phyloP scores from a whole-genome alignment of 2,329 filamentous ascomycete genomes.

The Ascochyta viciae-villosae region DNA sequence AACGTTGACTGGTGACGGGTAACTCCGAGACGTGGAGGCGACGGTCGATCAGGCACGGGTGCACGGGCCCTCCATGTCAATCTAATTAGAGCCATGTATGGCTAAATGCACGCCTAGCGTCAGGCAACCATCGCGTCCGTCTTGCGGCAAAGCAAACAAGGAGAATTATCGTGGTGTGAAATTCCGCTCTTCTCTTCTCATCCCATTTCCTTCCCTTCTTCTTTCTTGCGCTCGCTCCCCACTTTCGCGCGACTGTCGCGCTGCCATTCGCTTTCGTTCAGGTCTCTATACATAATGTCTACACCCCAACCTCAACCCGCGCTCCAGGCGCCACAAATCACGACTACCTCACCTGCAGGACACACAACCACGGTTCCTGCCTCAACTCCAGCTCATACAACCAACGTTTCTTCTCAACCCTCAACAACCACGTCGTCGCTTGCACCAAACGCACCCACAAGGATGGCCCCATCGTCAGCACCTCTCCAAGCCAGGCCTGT shows the following conservation, averaged over 20 bases:
- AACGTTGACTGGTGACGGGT: constrained; percentile 4
- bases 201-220: background rate
- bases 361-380: constrained; percentile 2
- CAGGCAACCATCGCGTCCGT: constrained; percentile 18
- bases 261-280: constrained; percentile 13
- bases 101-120: constrained; percentile 17
- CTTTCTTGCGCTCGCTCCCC: constrained; percentile 3
- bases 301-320: constrained; percentile 1
- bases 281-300: constrained; percentile 12
- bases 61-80: constrained; percentile 4
- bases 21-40: constrained; percentile 7
- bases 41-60: constrained; percentile 5
- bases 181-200: constrained; percentile 1
- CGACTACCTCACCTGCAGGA: constrained; percentile 9
- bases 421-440: background rate
- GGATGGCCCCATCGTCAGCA: background rate
- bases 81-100: constrained; percentile 12
- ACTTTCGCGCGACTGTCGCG: constrained; percentile 8
- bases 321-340: constrained; percentile 11
- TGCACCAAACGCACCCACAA: background rate
- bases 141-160: constrained; percentile 8
- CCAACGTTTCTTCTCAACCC: constrained; percentile 1
- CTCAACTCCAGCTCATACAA: background rate
- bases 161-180: constrained; percentile 8
- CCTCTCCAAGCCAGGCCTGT: background rate